A percentile compares a stretch with the other conserved stretches of the same genome.
These are phyloP conservation scores for Xylariaceae sp. DNA, from an alignment of 2,329 filamentous ascomycete species.

Conservation along the genomic window DNA sequence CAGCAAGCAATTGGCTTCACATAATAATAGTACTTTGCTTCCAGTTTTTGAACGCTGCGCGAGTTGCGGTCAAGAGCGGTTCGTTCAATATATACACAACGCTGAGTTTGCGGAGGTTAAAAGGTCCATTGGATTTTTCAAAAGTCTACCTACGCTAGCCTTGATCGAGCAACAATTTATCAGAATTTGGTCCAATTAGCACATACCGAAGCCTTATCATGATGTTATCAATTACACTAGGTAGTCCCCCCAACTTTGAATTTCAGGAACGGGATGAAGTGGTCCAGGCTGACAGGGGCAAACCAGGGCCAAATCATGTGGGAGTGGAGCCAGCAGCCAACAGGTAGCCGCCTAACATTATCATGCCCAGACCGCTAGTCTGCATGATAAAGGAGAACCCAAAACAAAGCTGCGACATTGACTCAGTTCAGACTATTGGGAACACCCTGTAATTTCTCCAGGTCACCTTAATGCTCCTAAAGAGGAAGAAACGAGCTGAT, in stretches of 20 bases:
- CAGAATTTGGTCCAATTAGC: no score
- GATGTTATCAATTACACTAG: no score
- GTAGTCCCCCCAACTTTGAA: slow-evolving; percentile 1
- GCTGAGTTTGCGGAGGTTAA: no score
- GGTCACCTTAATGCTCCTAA: neutral
- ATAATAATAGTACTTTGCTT: no score
- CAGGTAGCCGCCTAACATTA: slow-evolving; percentile 12
- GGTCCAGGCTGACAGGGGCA: slow-evolving; percentile 16
- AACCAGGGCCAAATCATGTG: slow-evolving; percentile 28
- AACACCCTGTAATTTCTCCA: slow-evolving; percentile 24
- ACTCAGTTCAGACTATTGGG: slow-evolving; percentile 17
- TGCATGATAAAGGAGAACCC: slow-evolving; percentile 7
- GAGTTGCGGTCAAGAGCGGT: no score
- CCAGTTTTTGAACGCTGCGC: no score
- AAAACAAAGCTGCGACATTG: slow-evolving; percentile 26
- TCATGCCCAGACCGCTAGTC: neutral
- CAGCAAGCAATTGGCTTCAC: no score
- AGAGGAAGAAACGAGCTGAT: slow-evolving; percentile 17
- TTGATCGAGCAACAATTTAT: no score
- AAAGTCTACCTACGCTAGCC: no score
- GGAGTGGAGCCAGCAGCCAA: slow-evolving; percentile 5
- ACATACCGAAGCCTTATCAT: neutral
- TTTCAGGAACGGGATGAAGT: slow-evolving; percentile 24
- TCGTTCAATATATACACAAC: no score
- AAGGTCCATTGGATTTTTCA: no score